Percentiles rank a stretch among this genome's conserved stretches.
phyloP scores from a whole-genome alignment of 2,329 filamentous ascomycete species.

The Hymenoscyphus albidus region DNA sequence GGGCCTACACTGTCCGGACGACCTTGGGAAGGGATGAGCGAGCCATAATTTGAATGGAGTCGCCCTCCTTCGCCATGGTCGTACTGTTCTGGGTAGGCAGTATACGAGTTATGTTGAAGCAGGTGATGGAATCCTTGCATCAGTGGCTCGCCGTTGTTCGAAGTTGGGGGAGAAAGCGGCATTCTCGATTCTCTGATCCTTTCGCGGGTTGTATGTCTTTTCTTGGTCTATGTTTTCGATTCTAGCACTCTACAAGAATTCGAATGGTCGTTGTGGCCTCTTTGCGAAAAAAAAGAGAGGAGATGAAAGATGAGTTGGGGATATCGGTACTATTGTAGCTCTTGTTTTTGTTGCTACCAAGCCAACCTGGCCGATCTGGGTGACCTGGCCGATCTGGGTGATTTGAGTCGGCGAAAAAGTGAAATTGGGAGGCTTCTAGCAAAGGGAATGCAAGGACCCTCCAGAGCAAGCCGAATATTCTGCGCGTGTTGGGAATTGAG shows the following conservation, averaged over 20 bases:
- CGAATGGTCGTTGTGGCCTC: background rate
- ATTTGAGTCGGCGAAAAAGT: background rate
- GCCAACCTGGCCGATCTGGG: background rate
- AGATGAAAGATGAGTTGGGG: background rate
- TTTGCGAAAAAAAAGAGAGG: background rate
- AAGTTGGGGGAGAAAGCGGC: conserved; percentile 38
- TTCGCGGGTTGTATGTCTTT: background rate
- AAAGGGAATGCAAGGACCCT: background rate
- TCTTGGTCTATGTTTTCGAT: conserved; percentile 6
- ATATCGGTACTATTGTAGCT: conserved; percentile 4
- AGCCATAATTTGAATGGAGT: conserved; percentile 29
- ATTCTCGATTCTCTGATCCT: conserved; percentile 20
- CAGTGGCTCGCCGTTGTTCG: conserved; percentile 38
- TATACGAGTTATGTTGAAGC: conserved; percentile 42
- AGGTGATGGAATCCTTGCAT: conserved; percentile 43
- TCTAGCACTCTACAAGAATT: conserved; percentile 1
- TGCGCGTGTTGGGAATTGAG: background rate
- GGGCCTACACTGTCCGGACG: background rate
- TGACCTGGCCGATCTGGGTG: background rate
- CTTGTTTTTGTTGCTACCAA: background rate
- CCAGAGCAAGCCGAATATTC: background rate
- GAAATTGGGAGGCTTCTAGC: conserved; percentile 1
- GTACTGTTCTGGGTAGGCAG: conserved; percentile 28
- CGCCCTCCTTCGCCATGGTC: conserved; percentile 28
- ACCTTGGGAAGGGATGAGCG: conserved; percentile 21